A percentile compares a stretch with the other conserved stretches of the same genome.
phyloP scores from a whole-genome alignment of 1,284 basidiomycete species.

The Calocybe gambosa region DNA sequence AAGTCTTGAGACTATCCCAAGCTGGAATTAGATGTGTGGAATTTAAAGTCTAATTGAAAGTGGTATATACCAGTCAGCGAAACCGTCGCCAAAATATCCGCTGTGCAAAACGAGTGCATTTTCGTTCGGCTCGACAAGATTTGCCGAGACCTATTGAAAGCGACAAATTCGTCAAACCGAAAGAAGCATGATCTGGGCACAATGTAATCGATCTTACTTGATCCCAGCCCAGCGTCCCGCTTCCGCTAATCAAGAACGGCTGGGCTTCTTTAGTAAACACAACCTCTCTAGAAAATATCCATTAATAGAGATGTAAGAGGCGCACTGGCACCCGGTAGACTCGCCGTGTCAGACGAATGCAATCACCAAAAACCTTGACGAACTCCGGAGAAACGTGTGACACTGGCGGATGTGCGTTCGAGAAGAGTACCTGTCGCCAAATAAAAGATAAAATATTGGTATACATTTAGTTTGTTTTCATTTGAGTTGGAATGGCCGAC shows the following conservation, averaged over 20 bases:
- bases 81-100: conserved; percentile 88
- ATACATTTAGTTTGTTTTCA: no score
- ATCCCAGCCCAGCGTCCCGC: conserved; percentile 94
- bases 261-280: conserved; percentile 75
- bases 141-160: conserved; percentile 60
- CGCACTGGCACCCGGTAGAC: conserved; percentile 59
- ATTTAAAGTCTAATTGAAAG: not conserved
- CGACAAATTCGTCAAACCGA: not conserved
- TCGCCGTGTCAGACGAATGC: conserved; percentile 79
- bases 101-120: conserved; percentile 77
- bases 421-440: conserved; percentile 41
- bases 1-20: conserved; percentile 65
- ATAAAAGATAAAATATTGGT: no score
- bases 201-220: conserved; percentile 39
- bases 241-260: conserved; percentile 88
- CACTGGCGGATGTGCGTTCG: conserved; percentile 84
- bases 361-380: conserved; percentile 85
- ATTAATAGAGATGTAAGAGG: conserved; percentile 53
- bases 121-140: conserved; percentile 79
- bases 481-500: conserved; percentile 10
- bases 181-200: not conserved
- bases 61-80: conserved; percentile 65
- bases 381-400: conserved; percentile 92
- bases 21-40: conserved; percentile 2
- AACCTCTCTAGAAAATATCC: conserved; percentile 50